Conservation (phyloP, 1,139 yeast species). For the Magnusiomyces magnusii region DNA sequence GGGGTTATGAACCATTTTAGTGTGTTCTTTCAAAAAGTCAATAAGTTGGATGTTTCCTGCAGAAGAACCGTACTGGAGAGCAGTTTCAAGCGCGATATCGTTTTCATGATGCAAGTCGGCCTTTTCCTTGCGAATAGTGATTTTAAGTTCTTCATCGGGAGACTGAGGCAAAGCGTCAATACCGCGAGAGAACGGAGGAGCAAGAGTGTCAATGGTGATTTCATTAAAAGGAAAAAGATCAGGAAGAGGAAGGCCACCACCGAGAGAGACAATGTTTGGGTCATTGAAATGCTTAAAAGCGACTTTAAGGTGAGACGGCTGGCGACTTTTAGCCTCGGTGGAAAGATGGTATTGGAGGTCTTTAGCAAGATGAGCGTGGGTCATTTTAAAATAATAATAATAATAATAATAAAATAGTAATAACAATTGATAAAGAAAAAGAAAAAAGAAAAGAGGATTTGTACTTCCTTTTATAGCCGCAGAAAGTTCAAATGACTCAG, state of each 20-base stretch:
- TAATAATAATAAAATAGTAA: no score
- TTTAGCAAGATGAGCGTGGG: conserved; percentile 37
- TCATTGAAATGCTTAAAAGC: conserved; percentile 70
- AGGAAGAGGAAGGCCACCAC: conserved; percentile 91
- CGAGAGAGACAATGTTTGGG: conserved; percentile 79
- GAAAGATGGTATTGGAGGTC: conserved; percentile 74
- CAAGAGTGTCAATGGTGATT: conserved; percentile 59
- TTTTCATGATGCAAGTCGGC: conserved; percentile 15
- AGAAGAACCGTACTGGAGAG: conserved; percentile 88
- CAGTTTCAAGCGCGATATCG: conserved; percentile 69
- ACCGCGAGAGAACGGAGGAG: conserved; percentile 69
- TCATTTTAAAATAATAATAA: conserved; percentile 5
- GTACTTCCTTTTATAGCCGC: no score
- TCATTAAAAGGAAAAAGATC: conserved; percentile 89
- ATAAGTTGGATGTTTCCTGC: conserved; percentile 70
- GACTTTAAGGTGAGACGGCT: conserved; percentile 70
- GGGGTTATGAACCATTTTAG: conserved; percentile 52
- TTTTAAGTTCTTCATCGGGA: conserved; percentile 35
- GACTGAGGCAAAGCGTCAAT: conserved; percentile 58
- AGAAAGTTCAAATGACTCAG: no score
- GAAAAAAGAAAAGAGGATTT: no score
- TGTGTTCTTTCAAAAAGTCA: conserved; percentile 69
- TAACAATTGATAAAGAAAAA: no score
- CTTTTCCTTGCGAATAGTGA: conserved; percentile 7
- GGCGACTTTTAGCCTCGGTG: conserved; percentile 68